These are phyloP conservation scores for Saccharomycopsis fibuligera DNA, from an alignment of 805 yeast species.

Conservation along the genomic window DNA sequence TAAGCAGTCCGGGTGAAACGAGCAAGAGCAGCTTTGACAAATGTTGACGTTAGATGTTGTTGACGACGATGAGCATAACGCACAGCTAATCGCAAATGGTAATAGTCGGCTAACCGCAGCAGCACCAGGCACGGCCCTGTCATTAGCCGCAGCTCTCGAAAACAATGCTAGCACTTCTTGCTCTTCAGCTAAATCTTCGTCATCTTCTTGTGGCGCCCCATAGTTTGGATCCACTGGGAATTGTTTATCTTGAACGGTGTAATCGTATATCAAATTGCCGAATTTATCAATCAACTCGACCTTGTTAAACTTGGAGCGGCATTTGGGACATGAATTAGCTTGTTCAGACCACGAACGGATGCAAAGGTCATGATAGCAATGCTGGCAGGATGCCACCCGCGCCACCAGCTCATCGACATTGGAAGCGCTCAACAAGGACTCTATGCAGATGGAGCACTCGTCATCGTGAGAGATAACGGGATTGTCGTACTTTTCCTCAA, in stretches of 20 bases:
- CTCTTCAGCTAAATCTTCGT: slow-evolving; percentile 1
- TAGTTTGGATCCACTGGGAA: slow-evolving; percentile 15
- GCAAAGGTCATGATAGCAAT: slow-evolving; percentile 52
- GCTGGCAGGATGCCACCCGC: slow-evolving; percentile 42
- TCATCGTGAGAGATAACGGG: slow-evolving; percentile 14
- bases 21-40: slow-evolving; percentile 14
- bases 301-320: slow-evolving; percentile 41
- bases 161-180: not conserved
- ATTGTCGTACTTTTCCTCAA: not conserved
- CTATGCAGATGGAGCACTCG: slow-evolving; percentile 61
- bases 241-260: slow-evolving; percentile 19
- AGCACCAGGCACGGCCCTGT: slow-evolving; percentile 11
- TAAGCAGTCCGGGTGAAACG: slow-evolving; percentile 37
- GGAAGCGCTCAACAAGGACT: slow-evolving; percentile 26
- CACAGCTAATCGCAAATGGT: slow-evolving; percentile 11
- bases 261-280: slow-evolving; percentile 20
- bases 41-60: slow-evolving; percentile 19
- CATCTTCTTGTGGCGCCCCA: slow-evolving; percentile 8
- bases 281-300: slow-evolving; percentile 30
- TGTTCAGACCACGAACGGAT: slow-evolving; percentile 50
- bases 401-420: slow-evolving; percentile 22
- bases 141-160: slow-evolving; percentile 5
- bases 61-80: slow-evolving; percentile 12
- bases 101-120: no score
- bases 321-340: slow-evolving; percentile 57